Base-by-base conservation (phyloP, 148 eudicot genomes). In the Pharnaceum exiguum region DNA sequence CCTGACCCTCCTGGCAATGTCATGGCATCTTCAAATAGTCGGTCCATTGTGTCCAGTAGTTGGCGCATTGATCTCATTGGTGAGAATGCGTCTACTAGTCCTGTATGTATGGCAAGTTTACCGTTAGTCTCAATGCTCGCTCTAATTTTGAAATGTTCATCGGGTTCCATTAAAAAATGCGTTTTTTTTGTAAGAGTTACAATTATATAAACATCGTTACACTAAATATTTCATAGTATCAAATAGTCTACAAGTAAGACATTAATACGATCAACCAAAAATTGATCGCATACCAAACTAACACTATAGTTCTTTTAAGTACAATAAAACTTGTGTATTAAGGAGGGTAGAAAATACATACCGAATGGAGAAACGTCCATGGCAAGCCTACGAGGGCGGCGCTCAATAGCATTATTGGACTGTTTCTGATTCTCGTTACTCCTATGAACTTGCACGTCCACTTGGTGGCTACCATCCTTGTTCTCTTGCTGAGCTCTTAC, bases 11-110 rank as follows among this genome's bases (percentile, higher is more conserved):
- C 71, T 13, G 95, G 93, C 46, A 75, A 51, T n/a, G 79, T 57
- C 77, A 79, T 52, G 0, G 80, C 67, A 38, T 87, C 95, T 16
- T 84, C 95, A 18, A 90, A 78, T 0, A 84, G 29, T 0, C 78
- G 57, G 74, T 90, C 87, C 78, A 90, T 80, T 13, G 85, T 70
- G 61, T 78, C 85, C 7, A 87, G 33, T 89, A 90, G 80, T 60
- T 80, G 89, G 9, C 93, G 73, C 85, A 87, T 80, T 26, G 89
- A 65, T 67, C 77, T 75, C 89, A 80, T 78, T 3, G 95, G 95
- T 1, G 93, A 78, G 3, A 87, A 5, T 6, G 93, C 64, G 56
- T 90, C 93, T 24, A 90, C 37, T 21, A 87, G 40, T 1, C 95
- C 97, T 90, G 69, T 62, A 37, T 37, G 13, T 2, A 5, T 10